Percentiles rank a stretch among this genome's conserved stretches.
Evolutionary conservation across 495 filamentous ascomycete genomes (phyloP).

Genomic region (Neurospora terricola): DNA sequence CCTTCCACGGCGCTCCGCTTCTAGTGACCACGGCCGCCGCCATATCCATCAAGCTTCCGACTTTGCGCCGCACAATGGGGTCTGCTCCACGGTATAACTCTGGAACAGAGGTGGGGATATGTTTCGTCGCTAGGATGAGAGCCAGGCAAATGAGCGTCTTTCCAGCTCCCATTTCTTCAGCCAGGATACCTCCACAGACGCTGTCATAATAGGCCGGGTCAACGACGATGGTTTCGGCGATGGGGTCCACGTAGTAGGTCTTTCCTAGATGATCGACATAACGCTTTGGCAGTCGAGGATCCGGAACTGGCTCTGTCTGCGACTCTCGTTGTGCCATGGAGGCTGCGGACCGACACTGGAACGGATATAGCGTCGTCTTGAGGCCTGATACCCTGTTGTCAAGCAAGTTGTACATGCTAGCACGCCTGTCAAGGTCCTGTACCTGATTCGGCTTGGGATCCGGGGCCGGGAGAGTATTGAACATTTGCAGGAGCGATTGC

Average conservation of each 20-base stretch:
- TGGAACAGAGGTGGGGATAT: slow-evolving; percentile 57
- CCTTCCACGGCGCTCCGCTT: slow-evolving; percentile 59
- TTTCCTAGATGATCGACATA: slow-evolving; percentile 46
- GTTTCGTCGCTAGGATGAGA: slow-evolving; percentile 69
- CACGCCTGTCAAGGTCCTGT: slow-evolving; percentile 42
- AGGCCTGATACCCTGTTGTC: slow-evolving; percentile 47
- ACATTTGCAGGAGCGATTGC: slow-evolving; percentile 65
- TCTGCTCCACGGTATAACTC: slow-evolving; percentile 14
- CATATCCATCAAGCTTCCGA: slow-evolving; percentile 46
- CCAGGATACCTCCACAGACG: slow-evolving; percentile 66
- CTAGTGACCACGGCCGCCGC: slow-evolving; percentile 57
- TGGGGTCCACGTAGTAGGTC: slow-evolving; percentile 63
- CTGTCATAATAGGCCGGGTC: slow-evolving; percentile 64
- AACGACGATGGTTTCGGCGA: slow-evolving; percentile 47
- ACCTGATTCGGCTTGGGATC: slow-evolving; percentile 44
- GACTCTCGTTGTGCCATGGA: slow-evolving; percentile 78
- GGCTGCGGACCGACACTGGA: slow-evolving; percentile 75
- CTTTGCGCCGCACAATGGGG: slow-evolving; percentile 4
- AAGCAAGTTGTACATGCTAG: slow-evolving; percentile 56
- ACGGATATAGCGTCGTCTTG: slow-evolving; percentile 58
- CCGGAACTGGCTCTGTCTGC: slow-evolving; percentile 51
- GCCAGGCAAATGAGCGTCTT: slow-evolving; percentile 87
- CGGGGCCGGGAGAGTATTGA: slow-evolving; percentile 75
- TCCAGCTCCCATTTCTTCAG: slow-evolving; percentile 62
- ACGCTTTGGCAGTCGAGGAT: slow-evolving; percentile 57